These are phyloP conservation scores for Arthrobotrys megalospora DNA, from an alignment of 2,329 filamentous ascomycete species.

Conservation along the genomic window DNA sequence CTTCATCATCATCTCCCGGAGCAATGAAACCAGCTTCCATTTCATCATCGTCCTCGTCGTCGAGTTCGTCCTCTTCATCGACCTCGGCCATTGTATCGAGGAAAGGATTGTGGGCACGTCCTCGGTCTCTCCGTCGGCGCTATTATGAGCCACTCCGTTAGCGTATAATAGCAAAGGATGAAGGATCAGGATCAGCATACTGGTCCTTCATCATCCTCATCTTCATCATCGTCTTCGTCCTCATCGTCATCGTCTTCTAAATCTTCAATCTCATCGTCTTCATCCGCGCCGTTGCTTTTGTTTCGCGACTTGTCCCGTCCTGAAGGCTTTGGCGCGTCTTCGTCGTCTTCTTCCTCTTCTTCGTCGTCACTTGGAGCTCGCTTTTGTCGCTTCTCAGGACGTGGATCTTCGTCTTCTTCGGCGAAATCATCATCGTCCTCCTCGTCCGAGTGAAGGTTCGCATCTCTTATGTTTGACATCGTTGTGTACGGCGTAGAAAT, in stretches of 20 bases:
- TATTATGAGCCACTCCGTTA: constrained; percentile 37
- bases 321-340: constrained; percentile 56
- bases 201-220: constrained; percentile 75
- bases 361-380: constrained; percentile 50
- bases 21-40: constrained; percentile 81
- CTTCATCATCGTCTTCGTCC: constrained; percentile 73
- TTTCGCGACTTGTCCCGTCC: constrained; percentile 37
- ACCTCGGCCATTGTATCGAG: constrained; percentile 99
- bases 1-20: constrained; percentile 77
- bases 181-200: constrained; percentile 29
- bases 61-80: constrained; percentile 90
- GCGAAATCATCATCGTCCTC: constrained; percentile 62
- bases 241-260: constrained; percentile 70
- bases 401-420: constrained; percentile 43
- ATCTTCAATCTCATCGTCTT: constrained; percentile 58
- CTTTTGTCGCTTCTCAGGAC: constrained; percentile 49
- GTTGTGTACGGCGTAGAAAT: neutral
- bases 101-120: constrained; percentile 78
- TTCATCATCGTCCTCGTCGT: constrained; percentile 88
- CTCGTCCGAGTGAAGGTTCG: constrained; percentile 55
- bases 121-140: constrained; percentile 63
- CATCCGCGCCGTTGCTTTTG: constrained; percentile 45
- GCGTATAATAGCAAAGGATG: neutral
- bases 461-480: constrained; percentile 50
- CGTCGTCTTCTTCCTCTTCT: constrained; percentile 57